A percentile compares a stretch with the other conserved stretches of the same genome.
Conservation (phyloP, 306 rosid species). For the Vigna nakashimae region DNA sequence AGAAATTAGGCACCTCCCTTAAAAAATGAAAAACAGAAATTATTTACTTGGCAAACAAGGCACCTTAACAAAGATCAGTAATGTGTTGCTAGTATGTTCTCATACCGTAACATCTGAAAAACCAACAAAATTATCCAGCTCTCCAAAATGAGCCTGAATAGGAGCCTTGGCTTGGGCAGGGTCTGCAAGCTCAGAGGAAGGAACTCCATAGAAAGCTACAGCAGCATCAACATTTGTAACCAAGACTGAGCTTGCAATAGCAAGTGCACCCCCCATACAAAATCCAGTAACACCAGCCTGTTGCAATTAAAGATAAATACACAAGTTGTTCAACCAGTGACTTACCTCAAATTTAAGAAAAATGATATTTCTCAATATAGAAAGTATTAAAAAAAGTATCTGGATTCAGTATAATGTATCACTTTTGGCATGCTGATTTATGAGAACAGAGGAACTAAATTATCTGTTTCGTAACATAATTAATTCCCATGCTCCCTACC, state of each 20-base stretch:
- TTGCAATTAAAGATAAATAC: slow-evolving; percentile 33
- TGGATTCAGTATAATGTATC: slow-evolving; percentile 6
- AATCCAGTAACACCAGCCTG: slow-evolving; percentile 97
- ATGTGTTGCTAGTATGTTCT: slow-evolving; percentile 12
- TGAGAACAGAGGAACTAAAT: slow-evolving; percentile 13
- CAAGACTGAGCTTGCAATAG: slow-evolving; percentile 95
- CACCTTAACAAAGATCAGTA: not conserved
- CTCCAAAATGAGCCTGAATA: slow-evolving; percentile 96
- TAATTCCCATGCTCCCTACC: not conserved
- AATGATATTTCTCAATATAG: not conserved
- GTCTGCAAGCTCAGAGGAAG: slow-evolving; percentile 91
- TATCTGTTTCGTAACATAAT: slow-evolving; percentile 13
- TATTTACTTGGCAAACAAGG: not conserved
- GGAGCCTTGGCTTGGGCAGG: slow-evolving; percentile 91
- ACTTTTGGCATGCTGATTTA: not conserved
- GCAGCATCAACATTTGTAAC: slow-evolving; percentile 83
- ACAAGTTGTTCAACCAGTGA: slow-evolving; percentile 25
- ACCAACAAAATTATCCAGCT: slow-evolving; percentile 84
- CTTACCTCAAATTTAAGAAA: slow-evolving; percentile 5
- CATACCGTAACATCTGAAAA: slow-evolving; percentile 92
- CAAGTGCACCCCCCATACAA: slow-evolving; percentile 99
- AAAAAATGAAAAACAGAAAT: not conserved
- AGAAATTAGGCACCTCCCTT: too few relatives aligned
- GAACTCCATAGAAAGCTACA: slow-evolving; percentile 93
- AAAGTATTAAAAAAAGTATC: not conserved